A percentile compares a stretch with the other conserved stretches of the same genome.
These are phyloP conservation scores for Ottelia alismoides DNA, from an alignment of 106 monocot genomes.

Conservation along the genomic window DNA sequence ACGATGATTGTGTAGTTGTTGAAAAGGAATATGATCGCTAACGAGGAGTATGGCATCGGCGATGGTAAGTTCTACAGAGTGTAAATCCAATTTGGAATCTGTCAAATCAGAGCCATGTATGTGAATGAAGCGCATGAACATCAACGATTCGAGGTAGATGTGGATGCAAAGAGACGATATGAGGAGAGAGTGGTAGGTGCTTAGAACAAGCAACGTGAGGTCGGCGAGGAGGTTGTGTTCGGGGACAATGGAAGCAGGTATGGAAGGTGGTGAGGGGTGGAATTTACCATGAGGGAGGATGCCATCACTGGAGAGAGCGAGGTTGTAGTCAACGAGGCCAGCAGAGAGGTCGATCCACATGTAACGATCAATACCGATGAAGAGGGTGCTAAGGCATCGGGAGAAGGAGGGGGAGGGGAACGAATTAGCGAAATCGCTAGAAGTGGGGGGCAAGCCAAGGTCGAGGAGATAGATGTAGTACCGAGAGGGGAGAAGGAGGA, in stretches of 20 bases:
- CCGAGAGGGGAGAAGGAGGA: too few relatives aligned
- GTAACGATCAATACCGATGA: conserved; percentile 51
- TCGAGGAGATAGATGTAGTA: conserved; percentile 69
- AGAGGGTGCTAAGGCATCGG: conserved; percentile 55
- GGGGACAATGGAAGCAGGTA: conserved; percentile 31
- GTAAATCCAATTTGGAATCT: conserved; percentile 45
- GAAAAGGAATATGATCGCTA: conserved; percentile 70
- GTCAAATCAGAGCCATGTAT: conserved; percentile 32
- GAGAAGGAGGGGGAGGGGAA: conserved; percentile 33
- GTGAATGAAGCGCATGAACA: conserved; percentile 58
- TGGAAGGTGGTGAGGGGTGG: conserved; percentile 68
- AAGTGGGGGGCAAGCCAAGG: conserved; percentile 23
- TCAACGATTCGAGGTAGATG: conserved; percentile 34
- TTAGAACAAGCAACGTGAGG: conserved; percentile 56
- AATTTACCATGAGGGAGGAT: conserved; percentile 78
- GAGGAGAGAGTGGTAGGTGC: conserved; percentile 50
- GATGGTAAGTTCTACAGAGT: conserved; percentile 38
- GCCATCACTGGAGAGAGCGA: conserved; percentile 74
- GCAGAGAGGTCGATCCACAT: conserved; percentile 84
- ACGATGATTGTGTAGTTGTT: conserved; percentile 89
- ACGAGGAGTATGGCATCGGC: conserved; percentile 37
- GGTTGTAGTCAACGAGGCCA: conserved; percentile 79
- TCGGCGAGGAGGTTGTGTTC: conserved; percentile 51
- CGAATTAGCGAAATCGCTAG: conserved; percentile 5
- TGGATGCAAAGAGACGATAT: conserved; percentile 73